Evolutionary conservation across 2,329 filamentous ascomycete species (phyloP).

Genomic region (Tolypocladium album): DNA sequence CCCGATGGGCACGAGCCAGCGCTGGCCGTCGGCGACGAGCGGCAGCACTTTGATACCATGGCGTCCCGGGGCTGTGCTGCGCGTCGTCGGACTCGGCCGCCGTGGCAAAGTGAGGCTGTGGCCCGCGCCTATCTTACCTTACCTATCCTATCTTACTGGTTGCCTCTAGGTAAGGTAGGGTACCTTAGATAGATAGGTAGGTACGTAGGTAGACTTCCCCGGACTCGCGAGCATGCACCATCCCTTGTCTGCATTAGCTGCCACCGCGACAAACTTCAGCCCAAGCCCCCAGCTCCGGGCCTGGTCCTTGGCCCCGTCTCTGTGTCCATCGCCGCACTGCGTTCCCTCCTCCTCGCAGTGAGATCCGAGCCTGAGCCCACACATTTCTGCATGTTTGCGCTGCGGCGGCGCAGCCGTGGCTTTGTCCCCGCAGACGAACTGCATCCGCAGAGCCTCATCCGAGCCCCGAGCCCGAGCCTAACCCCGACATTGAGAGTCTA

Average conservation of each 20-base stretch:
- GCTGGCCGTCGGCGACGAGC: neutral
- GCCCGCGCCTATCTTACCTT: neutral
- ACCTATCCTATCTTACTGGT: too few species aligned
- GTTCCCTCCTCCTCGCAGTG: too few species aligned
- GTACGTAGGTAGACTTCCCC: neutral
- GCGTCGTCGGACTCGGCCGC: neutral
- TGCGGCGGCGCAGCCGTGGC: neutral
- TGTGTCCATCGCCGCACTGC: neutral
- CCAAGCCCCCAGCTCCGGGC: neutral
- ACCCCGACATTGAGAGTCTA: neutral
- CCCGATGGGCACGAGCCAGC: neutral
- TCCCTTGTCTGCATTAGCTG: neutral
- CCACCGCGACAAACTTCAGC: neutral
- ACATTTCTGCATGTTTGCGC: neutral
- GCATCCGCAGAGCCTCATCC: neutral
- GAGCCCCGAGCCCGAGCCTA: neutral
- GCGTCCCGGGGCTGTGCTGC: slow-evolving; percentile 1
- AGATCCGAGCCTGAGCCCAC: neutral
- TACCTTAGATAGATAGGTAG: too few species aligned
- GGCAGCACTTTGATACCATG: neutral
- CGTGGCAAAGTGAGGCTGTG: neutral
- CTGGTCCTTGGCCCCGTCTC: too few species aligned
- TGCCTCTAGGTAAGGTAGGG: too few species aligned
- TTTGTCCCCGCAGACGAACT: neutral
- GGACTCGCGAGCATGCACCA: neutral